Percentiles rank a stretch among this genome's conserved stretches.
These are phyloP conservation scores for Escovopsis sp. DNA, from an alignment of 2,329 filamentous ascomycete species.

Conservation along the genomic window DNA sequence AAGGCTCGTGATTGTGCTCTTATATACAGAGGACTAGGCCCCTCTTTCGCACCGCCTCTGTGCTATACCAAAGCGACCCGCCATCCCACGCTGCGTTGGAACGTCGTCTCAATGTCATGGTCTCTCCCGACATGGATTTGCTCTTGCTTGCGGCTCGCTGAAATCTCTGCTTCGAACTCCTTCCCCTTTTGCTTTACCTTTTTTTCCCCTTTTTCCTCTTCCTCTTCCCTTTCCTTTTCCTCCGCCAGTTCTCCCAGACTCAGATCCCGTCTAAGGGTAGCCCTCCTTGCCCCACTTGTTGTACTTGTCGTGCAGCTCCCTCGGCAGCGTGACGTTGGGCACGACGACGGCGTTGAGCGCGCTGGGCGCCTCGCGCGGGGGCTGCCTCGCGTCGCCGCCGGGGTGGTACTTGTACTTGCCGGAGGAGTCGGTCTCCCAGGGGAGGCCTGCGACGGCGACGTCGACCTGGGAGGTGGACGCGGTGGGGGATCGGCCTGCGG, in stretches of 20 bases:
- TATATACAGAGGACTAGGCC: too few relatives aligned
- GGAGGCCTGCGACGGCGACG: conserved; percentile 72
- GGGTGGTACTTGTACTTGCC: conserved; percentile 72
- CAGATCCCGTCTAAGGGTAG: conserved; percentile 38
- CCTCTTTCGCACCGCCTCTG: too few relatives aligned
- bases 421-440: conserved; percentile 63
- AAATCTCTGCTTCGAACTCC: too few relatives aligned
- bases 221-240: neutral
- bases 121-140: too few relatives aligned
- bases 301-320: conserved; percentile 88
- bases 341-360: conserved; percentile 91
- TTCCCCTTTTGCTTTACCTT: too few relatives aligned
- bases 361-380: conserved; percentile 80
- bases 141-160: too few relatives aligned
- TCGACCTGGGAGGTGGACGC: conserved; percentile 65
- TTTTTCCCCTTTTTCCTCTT: too few relatives aligned
- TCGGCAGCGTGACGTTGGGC: conserved; percentile 83
- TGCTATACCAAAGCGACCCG: too few relatives aligned
- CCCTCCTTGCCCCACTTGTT: conserved; percentile 99
- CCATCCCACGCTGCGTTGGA: too few relatives aligned
- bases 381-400: conserved; percentile 61
- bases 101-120: too few relatives aligned
- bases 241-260: neutral
- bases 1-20: too few relatives aligned
- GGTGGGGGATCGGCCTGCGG: conserved; percentile 66